These are phyloP conservation scores for Phalaenopsis equestris DNA, from an alignment of 106 monocot species.

Conservation along the genomic window DNA sequence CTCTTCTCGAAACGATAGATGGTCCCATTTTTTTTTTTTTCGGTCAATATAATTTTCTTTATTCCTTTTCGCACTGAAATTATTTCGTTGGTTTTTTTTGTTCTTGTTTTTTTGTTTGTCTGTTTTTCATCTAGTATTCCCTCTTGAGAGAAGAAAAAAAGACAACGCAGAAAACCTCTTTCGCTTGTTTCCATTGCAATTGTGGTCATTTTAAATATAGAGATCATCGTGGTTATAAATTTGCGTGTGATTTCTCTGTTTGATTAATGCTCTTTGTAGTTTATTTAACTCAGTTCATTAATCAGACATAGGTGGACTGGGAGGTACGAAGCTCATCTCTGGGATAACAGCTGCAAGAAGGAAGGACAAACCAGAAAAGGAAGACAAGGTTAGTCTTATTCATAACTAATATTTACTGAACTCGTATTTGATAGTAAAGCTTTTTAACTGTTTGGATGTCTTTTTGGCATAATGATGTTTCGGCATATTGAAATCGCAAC, in stretches of 20 bases:
- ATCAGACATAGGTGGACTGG: conserved; percentile 85
- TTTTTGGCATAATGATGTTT: background rate
- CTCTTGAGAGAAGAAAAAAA: too few relatives aligned
- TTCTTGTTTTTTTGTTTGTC: too few relatives aligned
- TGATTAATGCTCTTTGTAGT: background rate
- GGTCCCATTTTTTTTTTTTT: background rate
- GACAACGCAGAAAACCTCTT: too few relatives aligned
- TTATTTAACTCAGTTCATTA: background rate
- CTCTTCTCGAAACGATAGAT: background rate
- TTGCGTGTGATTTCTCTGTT: too few relatives aligned
- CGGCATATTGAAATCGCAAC: background rate
- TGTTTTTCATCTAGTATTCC: too few relatives aligned
- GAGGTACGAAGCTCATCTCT: conserved; percentile 81
- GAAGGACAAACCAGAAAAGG: conserved; percentile 88
- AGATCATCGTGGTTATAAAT: too few relatives aligned
- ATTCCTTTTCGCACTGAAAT: too few relatives aligned
- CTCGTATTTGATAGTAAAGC: background rate
- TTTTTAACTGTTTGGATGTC: background rate
- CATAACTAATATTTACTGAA: background rate
- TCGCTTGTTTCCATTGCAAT: too few relatives aligned
- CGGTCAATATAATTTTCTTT: background rate
- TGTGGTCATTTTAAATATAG: too few relatives aligned
- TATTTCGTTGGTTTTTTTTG: too few relatives aligned
- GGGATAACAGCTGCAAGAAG: conserved; percentile 90
- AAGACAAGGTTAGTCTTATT: conserved; percentile 57